A percentile compares a stretch with the other conserved stretches of the same genome.
phyloP scores from a whole-genome alignment of 345 rosid species.

The Mercurialis annua region DNA sequence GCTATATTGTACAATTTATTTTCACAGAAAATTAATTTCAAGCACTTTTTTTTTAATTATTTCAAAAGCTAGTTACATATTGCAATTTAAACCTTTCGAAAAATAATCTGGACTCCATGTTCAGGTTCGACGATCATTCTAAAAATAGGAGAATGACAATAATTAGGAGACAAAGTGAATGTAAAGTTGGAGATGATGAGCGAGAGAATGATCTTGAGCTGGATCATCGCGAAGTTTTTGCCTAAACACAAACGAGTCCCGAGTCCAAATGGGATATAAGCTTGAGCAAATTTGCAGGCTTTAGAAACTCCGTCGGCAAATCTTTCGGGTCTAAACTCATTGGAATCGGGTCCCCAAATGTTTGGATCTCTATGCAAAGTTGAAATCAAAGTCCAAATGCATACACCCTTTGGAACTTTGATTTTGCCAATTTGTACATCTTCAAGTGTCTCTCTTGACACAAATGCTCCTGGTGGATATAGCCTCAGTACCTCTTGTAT shows the following conservation, averaged over 20 bases:
- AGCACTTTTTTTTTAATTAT: no score
- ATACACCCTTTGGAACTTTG: conserved; percentile 15
- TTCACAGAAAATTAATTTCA: no score
- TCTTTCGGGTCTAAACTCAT: conserved; percentile 30
- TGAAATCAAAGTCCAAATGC: conserved; percentile 20
- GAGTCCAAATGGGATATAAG: conserved; percentile 31
- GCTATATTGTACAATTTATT: no score
- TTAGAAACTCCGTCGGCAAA: conserved; percentile 26
- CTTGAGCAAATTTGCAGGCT: conserved; percentile 29
- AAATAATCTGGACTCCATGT: conserved; percentile 50
- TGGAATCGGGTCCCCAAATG: conserved; percentile 31
- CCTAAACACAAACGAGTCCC: conserved; percentile 28
- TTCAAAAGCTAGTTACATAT: no score
- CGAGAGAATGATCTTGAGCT: conserved; percentile 29
- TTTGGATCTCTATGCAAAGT: conserved; percentile 22
- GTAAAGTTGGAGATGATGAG: conserved; percentile 26
- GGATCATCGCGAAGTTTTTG: conserved; percentile 28
- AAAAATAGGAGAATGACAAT: conserved; percentile 38
- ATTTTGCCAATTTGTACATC: conserved; percentile 12
- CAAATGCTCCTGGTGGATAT: conserved; percentile 20
- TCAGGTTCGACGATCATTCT: conserved; percentile 76
- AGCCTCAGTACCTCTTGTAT: conserved; percentile 22
- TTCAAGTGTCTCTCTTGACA: conserved; percentile 21
- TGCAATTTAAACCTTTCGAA: conserved; percentile 31
- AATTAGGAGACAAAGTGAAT: conserved; percentile 33